Percentiles rank a stretch among this genome's conserved stretches.
phyloP scores from a whole-genome alignment of 768 basidiomycete species.

The Psilocybe cubensis region DNA sequence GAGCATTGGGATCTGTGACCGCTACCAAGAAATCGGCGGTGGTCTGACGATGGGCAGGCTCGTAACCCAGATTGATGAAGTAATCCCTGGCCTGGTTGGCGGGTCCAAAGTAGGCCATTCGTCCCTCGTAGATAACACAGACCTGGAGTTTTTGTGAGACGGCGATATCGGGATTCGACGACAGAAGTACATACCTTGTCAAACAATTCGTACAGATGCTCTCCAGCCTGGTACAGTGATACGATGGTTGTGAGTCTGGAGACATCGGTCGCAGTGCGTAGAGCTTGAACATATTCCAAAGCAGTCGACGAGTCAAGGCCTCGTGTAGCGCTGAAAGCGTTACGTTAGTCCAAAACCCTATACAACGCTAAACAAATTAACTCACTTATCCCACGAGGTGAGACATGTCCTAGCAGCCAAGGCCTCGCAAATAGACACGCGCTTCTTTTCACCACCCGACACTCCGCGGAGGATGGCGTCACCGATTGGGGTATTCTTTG shows the following conservation, averaged over 20 bases:
- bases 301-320: slow-evolving; percentile 74
- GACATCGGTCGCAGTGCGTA: slow-evolving; percentile 66
- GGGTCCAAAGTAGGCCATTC: slow-evolving; percentile 77
- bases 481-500: slow-evolving; percentile 74
- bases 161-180: not conserved
- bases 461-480: slow-evolving; percentile 75
- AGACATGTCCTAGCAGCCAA: slow-evolving; percentile 61
- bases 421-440: slow-evolving; percentile 75
- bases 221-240: slow-evolving; percentile 84
- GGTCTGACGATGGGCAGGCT: slow-evolving; percentile 63
- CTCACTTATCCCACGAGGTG: slow-evolving; percentile 70
- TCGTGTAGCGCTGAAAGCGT: slow-evolving; percentile 53
- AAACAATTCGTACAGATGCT: slow-evolving; percentile 64
- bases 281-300: slow-evolving; percentile 68
- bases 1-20: slow-evolving; percentile 64
- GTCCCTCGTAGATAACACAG: slow-evolving; percentile 74
- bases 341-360: not conserved
- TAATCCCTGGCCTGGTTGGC: slow-evolving; percentile 66
- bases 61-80: slow-evolving; percentile 68
- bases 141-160: slow-evolving; percentile 34
- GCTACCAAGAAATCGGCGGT: slow-evolving; percentile 67
- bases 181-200: slow-evolving; percentile 50
- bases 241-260: slow-evolving; percentile 64
- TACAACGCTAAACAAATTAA: not conserved
- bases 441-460: slow-evolving; percentile 79